Base-by-base conservation (phyloP, 805 yeast species). In the Danielozyma ontarioensis region DNA sequence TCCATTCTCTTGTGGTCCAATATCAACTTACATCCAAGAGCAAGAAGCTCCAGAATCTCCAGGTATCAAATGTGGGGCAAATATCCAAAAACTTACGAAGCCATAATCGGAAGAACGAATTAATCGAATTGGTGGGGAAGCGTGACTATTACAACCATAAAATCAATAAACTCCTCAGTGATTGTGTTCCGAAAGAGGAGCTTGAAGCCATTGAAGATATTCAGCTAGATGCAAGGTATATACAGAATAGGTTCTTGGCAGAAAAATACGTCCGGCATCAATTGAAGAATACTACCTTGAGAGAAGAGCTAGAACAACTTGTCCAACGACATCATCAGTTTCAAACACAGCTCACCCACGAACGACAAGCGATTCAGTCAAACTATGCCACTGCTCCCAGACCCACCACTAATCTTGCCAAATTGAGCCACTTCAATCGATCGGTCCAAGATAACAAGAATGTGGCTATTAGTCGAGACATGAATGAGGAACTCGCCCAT, bases 1-100 rank as follows among this genome's bases (percentile, higher is more conserved):
- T 31, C 8, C 35, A n/a, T 13, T 33, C 31, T 15, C 22, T 31
- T 5, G 31, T 24, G 4, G 35, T 5, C 22, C 22, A 19, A 10
- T 19, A 19, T 19, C 22, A 19, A 6, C 8, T 6, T 19, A 19
- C 22, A 19, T 19, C 22, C 6, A 19, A 19, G 22, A 19, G 22
- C 22, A 19, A 10, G 22, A 19, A 19, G 22, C 10, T 19, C 8
- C 6, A 19, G 22, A 19, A 10, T 6, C 22, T 19, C 22, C 6
- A 6, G 8, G 8, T 19, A 6, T 10, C 10, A 10, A 19, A 19
- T 19, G 22, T 10, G 8, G 6, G 8, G 10, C 6, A 10, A 6
- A 19, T 19, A 19, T 19, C 22, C 22, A 19, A 19, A 19, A 10
- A 10, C 22, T 6, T 19, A 6, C 6, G 10, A 10, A 19, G 8